A percentile compares a stretch with the other conserved stretches of the same genome.
phyloP scores from a whole-genome alignment of 2,329 filamentous ascomycete species.

The Aspergillus sp. region DNA sequence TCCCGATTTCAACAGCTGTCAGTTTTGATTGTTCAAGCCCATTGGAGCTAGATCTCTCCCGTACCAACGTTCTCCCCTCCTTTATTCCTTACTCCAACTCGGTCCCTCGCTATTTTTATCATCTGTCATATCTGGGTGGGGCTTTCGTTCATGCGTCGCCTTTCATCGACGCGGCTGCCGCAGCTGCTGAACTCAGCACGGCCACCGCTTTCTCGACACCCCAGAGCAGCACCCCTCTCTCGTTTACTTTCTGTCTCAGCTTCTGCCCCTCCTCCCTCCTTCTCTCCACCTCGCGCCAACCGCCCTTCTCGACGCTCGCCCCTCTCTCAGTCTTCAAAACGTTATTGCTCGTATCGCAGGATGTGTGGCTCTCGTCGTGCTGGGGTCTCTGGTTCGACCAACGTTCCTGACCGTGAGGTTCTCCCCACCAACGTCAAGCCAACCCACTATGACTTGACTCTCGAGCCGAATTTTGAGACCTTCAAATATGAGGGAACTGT shows the following conservation, averaged over 20 bases:
- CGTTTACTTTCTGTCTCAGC: slow-evolving; percentile 21
- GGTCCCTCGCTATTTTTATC: not conserved
- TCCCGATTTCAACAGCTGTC: not conserved
- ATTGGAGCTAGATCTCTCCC: not conserved
- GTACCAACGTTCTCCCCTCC: slow-evolving; percentile 6
- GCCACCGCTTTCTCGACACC: slow-evolving; percentile 34
- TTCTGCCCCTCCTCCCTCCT: slow-evolving; percentile 23
- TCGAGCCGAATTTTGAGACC: slow-evolving; percentile 87
- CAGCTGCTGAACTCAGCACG: slow-evolving; percentile 31
- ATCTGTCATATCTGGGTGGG: slow-evolving; percentile 8
- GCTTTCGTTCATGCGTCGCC: slow-evolving; percentile 31
- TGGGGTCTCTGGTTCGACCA: slow-evolving; percentile 56
- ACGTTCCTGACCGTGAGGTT: slow-evolving; percentile 73
- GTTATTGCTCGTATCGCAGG: slow-evolving; percentile 74
- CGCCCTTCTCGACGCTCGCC: slow-evolving; percentile 25
- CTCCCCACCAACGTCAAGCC: slow-evolving; percentile 90
- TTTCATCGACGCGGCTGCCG: slow-evolving; percentile 33
- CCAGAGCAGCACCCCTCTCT: slow-evolving; percentile 25
- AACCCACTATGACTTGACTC: slow-evolving; percentile 84
- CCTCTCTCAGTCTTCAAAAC: slow-evolving; percentile 38
- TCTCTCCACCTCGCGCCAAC: slow-evolving; percentile 19
- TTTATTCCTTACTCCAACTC: slow-evolving; percentile 7
- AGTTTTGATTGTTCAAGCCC: slow-evolving; percentile 3
- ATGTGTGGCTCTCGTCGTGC: slow-evolving; percentile 68
- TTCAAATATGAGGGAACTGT: slow-evolving; percentile 86